These are phyloP conservation scores for Arthroderma sp. DNA, from an alignment of 2,329 filamentous ascomycete species.

Conservation along the genomic window DNA sequence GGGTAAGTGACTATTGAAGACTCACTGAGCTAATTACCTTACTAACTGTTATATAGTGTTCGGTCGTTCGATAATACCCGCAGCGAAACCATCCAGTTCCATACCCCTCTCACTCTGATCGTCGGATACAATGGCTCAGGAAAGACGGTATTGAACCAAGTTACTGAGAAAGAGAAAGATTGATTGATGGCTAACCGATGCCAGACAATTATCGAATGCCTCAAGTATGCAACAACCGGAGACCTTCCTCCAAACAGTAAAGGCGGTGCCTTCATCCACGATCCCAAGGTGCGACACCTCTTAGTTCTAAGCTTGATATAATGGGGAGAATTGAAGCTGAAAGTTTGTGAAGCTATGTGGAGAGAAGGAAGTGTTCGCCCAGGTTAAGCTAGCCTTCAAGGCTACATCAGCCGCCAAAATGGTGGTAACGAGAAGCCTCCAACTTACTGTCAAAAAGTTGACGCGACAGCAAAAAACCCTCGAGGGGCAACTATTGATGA, in stretches of 20 bases:
- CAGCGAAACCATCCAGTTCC: slow-evolving; percentile 72
- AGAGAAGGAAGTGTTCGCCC: slow-evolving; percentile 78
- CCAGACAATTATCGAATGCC: slow-evolving; percentile 88
- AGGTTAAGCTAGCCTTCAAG: slow-evolving; percentile 81
- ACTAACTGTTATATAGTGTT: slow-evolving; percentile 35
- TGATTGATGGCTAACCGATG: slow-evolving; percentile 2
- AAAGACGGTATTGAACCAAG: slow-evolving; percentile 53
- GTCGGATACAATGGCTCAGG: slow-evolving; percentile 96
- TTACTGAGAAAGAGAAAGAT: background rate
- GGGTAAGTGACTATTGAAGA: slow-evolving; percentile 40
- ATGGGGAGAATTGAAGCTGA: slow-evolving; percentile 2
- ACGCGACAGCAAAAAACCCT: slow-evolving; percentile 67
- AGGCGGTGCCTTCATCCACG: slow-evolving; percentile 88
- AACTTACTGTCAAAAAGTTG: slow-evolving; percentile 75
- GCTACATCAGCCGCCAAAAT: slow-evolving; percentile 66
- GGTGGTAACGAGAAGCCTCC: slow-evolving; percentile 71
- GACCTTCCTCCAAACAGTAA: slow-evolving; percentile 81
- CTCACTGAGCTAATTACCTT: background rate
- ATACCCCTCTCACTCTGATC: slow-evolving; percentile 84
- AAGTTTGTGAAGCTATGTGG: slow-evolving; percentile 49
- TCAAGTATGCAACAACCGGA: slow-evolving; percentile 95
- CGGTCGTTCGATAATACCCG: slow-evolving; percentile 73
- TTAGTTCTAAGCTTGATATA: background rate
- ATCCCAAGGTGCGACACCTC: slow-evolving; percentile 57
- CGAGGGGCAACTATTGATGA: slow-evolving; percentile 64